Base-by-base conservation (phyloP, 1,284 basidiomycete genomes). In the Nidula niveotomentosa region DNA sequence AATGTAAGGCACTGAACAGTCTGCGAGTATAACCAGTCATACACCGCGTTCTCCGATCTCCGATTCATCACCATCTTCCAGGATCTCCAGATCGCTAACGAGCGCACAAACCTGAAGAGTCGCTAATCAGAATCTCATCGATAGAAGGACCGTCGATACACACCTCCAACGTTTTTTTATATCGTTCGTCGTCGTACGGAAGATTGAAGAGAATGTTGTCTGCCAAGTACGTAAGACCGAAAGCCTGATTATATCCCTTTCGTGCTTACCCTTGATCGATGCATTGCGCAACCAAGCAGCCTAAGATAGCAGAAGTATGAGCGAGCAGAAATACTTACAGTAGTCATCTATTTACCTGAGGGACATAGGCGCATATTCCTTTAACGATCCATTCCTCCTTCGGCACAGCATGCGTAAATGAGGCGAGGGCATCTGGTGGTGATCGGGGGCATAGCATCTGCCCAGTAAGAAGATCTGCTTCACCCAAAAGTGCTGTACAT, bases 11-110 rank as follows among this genome's bases (percentile, higher is more conserved):
- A 10, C 23, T 18, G 23, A 30, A 35, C 13, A n/a, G 6, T 23
- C 23, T 23, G 37, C 8, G 15, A 23, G 43, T 2, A 39, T 15
- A 53, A 15, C 8, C 35, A 51, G 48, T 18, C 79, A 50, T 69
- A 89, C 88, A 34, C 90, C 90, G 48, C 88, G 86, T 74, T 95
- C 93, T 30, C 93, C 93, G 55, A 95, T 94, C 69, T 96, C 92
- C 0, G 94, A 92, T 66, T 93, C 85, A 64, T 98, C 96, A 3
- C 95, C 94, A 65, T 97, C 95, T 70, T 98, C 96, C 30, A 98
- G 78, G 53, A 98, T 95, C 54, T 88, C 82, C 46, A 98, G 79
- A 68, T 99, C 96, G 41, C 81, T 82, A 34, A 88, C 75, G 36
- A 80, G 62, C 9, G 77, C 78, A 58, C 76, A 79, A 9, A 70